Evolutionary conservation across 164 flowering plant genomes (phyloP).

Genomic region (Vitis rupestris): DNA sequence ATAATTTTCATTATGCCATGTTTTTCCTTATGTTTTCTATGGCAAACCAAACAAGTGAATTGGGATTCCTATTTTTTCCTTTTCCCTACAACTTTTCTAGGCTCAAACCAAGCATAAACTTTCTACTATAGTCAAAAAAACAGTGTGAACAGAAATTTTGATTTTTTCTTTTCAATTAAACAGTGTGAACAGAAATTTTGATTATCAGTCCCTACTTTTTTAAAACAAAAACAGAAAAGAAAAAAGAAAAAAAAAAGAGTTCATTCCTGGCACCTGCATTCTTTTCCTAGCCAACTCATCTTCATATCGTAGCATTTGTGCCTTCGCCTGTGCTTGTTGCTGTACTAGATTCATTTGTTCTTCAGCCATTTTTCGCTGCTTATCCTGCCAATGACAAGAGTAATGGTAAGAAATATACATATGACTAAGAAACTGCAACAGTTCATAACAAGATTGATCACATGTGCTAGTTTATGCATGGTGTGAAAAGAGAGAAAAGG

Average conservation of each 20-base stretch:
- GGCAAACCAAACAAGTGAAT: too few species aligned
- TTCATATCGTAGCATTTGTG: conserved; percentile 79
- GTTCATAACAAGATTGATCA: not conserved
- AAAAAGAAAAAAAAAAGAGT: not conserved
- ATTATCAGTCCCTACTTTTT: not conserved
- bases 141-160: too few species aligned
- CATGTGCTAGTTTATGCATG: not conserved
- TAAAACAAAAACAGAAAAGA: too few species aligned
- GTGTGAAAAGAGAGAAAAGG: too few species aligned
- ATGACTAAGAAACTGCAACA: not conserved
- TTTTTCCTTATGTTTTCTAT: too few species aligned
- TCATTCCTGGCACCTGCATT: conserved; percentile 57
- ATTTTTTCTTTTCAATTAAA: not conserved
- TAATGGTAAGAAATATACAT: conserved; percentile 1
- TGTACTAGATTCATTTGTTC: conserved; percentile 71
- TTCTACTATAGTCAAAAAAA: too few species aligned
- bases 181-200: too few species aligned
- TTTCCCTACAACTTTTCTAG: too few species aligned
- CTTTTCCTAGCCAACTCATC: conserved; percentile 95
- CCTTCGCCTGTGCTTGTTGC: conserved; percentile 80
- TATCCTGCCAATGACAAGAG: conserved; percentile 57
- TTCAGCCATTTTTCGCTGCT: conserved; percentile 67
- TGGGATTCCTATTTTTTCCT: too few species aligned
- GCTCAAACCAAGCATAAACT: too few species aligned
- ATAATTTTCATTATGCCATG: too few species aligned